These are phyloP conservation scores for Candida chauliodis DNA, from an alignment of 805 yeast genomes.

Conservation along the genomic window DNA sequence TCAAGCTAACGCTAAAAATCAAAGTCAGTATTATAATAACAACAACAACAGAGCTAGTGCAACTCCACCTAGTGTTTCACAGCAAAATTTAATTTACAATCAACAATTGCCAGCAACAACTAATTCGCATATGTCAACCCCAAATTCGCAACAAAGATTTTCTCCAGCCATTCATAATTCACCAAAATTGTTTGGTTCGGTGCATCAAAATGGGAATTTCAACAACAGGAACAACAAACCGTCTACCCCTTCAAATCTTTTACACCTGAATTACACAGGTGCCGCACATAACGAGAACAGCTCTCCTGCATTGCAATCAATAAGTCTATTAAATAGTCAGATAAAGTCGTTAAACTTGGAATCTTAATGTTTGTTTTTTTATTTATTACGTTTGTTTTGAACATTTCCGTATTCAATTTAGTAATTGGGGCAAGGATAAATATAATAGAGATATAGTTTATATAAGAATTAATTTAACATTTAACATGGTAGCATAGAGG, in stretches of 20 bases:
- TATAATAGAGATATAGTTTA: not conserved
- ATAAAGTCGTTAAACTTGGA: conserved; percentile 34
- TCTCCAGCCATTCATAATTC: conserved; percentile 19
- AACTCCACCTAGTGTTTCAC: conserved; percentile 10
- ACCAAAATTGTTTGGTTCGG: conserved; percentile 20
- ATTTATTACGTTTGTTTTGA: too few relatives aligned
- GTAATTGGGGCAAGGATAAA: too few relatives aligned
- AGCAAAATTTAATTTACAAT: conserved; percentile 6
- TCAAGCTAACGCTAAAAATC: not conserved
- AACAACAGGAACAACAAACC: conserved; percentile 8
- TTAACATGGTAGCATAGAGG: not conserved
- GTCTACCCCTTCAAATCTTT: not conserved
- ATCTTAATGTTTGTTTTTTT: too few relatives aligned
- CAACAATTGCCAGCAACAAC: conserved; percentile 6
- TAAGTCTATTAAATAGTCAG: conserved; percentile 24
- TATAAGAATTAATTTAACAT: too few relatives aligned
- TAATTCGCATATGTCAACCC: conserved; percentile 5
- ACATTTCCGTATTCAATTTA: too few relatives aligned
- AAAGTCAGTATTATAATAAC: conserved; percentile 6
- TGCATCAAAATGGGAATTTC: conserved; percentile 9
- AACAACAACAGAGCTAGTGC: conserved; percentile 6
- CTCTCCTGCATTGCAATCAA: conserved; percentile 2
- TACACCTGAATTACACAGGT: not conserved
- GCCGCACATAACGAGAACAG: not conserved
- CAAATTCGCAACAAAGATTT: conserved; percentile 13